These are phyloP conservation scores for Fomitiporia mediterranea DNA, from an alignment of 1,284 basidiomycete genomes.

Conservation along the genomic window DNA sequence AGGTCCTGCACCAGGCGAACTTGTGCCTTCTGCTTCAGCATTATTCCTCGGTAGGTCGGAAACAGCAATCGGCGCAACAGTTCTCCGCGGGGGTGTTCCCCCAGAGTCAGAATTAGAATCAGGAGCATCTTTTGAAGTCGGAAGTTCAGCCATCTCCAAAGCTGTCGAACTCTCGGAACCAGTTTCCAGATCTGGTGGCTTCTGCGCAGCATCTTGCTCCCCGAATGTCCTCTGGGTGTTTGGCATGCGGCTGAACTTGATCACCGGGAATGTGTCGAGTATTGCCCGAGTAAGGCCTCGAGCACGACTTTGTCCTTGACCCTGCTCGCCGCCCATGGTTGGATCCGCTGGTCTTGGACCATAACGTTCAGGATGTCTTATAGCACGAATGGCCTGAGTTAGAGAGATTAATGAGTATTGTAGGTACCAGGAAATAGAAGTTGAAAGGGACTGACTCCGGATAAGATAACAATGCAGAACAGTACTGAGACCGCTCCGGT, in stretches of 20 bases:
- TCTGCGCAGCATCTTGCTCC: conserved; percentile 5
- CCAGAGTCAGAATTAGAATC: background rate
- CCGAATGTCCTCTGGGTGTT: conserved; percentile 12
- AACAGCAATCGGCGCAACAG: background rate
- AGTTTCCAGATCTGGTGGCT: conserved; percentile 34
- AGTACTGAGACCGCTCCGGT: conserved; percentile 80
- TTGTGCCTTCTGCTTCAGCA: conserved; percentile 9
- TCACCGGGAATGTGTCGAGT: conserved; percentile 88
- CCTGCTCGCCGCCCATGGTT: conserved; percentile 35
- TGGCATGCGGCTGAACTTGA: conserved; percentile 64
- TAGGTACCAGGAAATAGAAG: conserved; percentile 17
- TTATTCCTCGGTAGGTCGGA: background rate
- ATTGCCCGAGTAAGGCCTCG: conserved; percentile 83
- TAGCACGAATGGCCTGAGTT: conserved; percentile 67
- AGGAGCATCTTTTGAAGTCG: background rate
- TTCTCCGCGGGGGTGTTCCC: background rate
- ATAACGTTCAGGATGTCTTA: conserved; percentile 88
- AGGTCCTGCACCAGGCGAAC: conserved; percentile 16
- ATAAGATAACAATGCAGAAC: conserved; percentile 76
- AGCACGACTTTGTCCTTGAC: conserved; percentile 62
- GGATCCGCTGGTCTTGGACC: conserved; percentile 59
- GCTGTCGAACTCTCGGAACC: conserved; percentile 1
- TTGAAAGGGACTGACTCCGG: conserved; percentile 53
- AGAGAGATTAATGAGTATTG: conserved; percentile 14
- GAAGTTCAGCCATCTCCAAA: conserved; percentile 10